These are phyloP conservation scores for Fusarium torreyae DNA, from an alignment of 2,329 filamentous ascomycete genomes.

Conservation along the genomic window DNA sequence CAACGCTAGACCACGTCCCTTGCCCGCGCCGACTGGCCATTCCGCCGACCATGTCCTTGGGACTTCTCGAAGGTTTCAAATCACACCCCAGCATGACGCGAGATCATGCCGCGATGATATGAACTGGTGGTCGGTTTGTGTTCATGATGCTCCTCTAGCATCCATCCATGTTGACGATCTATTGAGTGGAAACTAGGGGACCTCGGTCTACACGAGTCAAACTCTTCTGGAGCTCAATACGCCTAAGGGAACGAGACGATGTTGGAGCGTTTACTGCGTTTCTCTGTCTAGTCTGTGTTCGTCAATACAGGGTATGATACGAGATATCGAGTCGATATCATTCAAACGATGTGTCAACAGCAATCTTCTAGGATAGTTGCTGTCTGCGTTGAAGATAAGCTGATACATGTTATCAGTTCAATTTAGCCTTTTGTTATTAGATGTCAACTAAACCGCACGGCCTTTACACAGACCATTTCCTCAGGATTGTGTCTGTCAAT, in stretches of 20 bases:
- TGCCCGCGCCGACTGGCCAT: constrained; percentile 43
- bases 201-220: constrained; percentile 35
- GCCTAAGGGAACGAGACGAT: no score
- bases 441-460: constrained; percentile 36
- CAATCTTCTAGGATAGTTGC: not conserved
- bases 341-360: not conserved
- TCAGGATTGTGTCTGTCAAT: constrained; percentile 23
- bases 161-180: constrained; percentile 49
- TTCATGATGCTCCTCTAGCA: constrained; percentile 35
- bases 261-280: no score
- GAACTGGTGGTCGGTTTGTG: constrained; percentile 42
- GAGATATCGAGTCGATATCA: not conserved
- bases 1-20: constrained; percentile 42
- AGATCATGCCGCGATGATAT: constrained; percentile 49
- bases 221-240: constrained; percentile 4
- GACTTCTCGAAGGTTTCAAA: constrained; percentile 53
- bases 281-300: not conserved
- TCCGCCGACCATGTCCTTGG: constrained; percentile 53
- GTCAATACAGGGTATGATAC: not conserved
- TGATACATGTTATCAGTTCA: no score
- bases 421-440: no score
- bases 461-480: constrained; percentile 31
- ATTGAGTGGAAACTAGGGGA: constrained; percentile 31
- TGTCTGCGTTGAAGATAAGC: no score
- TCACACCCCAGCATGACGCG: constrained; percentile 46